phyloP scores from a whole-genome alignment of 352 stramenopile species.

The Phytophthora fragariaefolia region DNA sequence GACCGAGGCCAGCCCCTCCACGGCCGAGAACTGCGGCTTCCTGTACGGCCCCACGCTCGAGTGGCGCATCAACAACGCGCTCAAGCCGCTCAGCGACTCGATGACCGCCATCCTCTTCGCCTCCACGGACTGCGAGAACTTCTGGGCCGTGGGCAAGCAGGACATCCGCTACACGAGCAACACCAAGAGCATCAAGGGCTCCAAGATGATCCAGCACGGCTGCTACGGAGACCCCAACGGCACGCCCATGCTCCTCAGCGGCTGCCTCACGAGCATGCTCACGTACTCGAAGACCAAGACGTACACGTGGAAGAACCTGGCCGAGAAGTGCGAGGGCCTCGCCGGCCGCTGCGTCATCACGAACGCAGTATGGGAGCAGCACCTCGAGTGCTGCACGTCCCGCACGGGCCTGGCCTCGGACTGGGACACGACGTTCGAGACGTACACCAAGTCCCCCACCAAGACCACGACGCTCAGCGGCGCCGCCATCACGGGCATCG shows the following conservation, averaged over 20 bases:
- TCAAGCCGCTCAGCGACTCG: slow-evolving; percentile 51
- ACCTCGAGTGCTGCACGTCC: slow-evolving; percentile 83
- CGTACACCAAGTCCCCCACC: slow-evolving; percentile 63
- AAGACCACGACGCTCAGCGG: slow-evolving; percentile 69
- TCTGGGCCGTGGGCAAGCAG: slow-evolving; percentile 84
- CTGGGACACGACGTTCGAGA: slow-evolving; percentile 77
- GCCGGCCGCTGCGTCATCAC: slow-evolving; percentile 84
- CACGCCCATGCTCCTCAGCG: slow-evolving; percentile 74
- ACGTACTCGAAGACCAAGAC: slow-evolving; percentile 81
- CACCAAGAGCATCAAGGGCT: slow-evolving; percentile 72
- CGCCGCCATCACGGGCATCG: slow-evolving; percentile 76
- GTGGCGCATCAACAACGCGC: slow-evolving; percentile 78
- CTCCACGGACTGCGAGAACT: slow-evolving; percentile 86
- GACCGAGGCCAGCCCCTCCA: slow-evolving; percentile 61
- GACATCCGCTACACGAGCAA: slow-evolving; percentile 79
- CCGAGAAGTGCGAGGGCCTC: slow-evolving; percentile 79
- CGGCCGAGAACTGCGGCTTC: slow-evolving; percentile 79
- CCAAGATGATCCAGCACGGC: slow-evolving; percentile 85
- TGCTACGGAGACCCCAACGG: slow-evolving; percentile 78
- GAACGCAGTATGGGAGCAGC: slow-evolving; percentile 85
- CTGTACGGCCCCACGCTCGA: slow-evolving; percentile 84
- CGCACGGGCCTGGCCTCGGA: slow-evolving; percentile 56
- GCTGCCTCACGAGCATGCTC: slow-evolving; percentile 79
- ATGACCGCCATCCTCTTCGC: slow-evolving; percentile 82
- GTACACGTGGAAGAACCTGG: slow-evolving; percentile 86